Conservation (phyloP, 2,329 filamentous ascomycete genomes). For the Colletotrichum destructivum region DNA sequence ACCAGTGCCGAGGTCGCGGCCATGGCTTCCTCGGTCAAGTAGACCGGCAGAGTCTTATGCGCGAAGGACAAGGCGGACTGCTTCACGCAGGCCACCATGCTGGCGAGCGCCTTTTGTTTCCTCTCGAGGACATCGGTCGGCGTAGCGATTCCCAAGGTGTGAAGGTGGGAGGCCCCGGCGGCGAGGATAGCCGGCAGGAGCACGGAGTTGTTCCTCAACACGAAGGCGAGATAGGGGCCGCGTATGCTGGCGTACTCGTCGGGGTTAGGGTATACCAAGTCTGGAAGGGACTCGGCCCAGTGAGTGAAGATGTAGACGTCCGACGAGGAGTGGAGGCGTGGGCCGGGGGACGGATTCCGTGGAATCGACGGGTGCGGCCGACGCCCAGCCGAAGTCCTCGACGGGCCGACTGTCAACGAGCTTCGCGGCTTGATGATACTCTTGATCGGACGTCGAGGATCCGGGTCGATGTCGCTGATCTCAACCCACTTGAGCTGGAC, state of each 20-base stretch:
- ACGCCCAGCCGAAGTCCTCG: not conserved
- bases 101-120: conserved; percentile 30
- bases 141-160: not conserved
- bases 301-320: no score
- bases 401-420: not conserved
- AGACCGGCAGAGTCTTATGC: not conserved
- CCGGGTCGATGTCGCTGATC: conserved; percentile 4
- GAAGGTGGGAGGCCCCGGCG: not conserved
- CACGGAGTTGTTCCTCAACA: conserved; percentile 25
- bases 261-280: not conserved
- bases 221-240: conserved; percentile 28
- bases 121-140: conserved; percentile 27
- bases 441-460: not conserved
- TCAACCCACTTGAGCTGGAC: conserved; percentile 35
- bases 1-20: not conserved
- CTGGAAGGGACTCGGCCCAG: no score
- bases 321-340: no score
- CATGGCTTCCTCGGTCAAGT: conserved; percentile 8
- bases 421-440: not conserved
- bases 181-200: not conserved
- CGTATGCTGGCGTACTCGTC: conserved; percentile 15
- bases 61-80: not conserved
- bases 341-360: no score
- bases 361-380: no score
- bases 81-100: conserved; percentile 16